Conservation (phyloP, 2,329 filamentous ascomycete species). For the Nemania serpens region DNA sequence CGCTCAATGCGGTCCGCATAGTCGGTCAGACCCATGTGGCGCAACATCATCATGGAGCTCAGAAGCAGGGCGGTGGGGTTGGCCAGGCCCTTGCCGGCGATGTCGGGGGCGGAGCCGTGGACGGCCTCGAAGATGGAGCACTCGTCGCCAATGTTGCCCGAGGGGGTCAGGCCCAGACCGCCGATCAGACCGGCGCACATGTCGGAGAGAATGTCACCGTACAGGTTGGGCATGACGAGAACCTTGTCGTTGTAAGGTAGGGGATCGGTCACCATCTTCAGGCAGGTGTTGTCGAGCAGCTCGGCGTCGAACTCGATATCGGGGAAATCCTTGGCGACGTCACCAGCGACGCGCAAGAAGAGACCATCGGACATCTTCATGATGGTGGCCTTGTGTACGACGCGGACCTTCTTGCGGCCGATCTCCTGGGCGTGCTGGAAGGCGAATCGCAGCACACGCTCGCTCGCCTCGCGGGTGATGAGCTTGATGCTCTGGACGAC, state of each 20-base stretch:
- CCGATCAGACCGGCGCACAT: slow-evolving; percentile 99
- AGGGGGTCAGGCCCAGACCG: slow-evolving; percentile 94
- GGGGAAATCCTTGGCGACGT: slow-evolving; percentile 94
- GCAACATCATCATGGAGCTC: slow-evolving; percentile 98
- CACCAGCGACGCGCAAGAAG: slow-evolving; percentile 84
- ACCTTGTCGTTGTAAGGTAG: slow-evolving; percentile 99
- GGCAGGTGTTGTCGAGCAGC: slow-evolving; percentile 97
- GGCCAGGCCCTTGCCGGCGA: slow-evolving; percentile 91
- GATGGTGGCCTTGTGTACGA: slow-evolving; percentile 99
- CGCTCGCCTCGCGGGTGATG: slow-evolving; percentile 91
- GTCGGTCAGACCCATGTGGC: slow-evolving; percentile 90
- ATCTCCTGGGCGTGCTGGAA: slow-evolving; percentile 97
- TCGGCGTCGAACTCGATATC: slow-evolving; percentile 96
- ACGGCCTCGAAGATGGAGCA: slow-evolving; percentile 99
- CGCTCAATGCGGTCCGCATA: slow-evolving; percentile 89
- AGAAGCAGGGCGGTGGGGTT: slow-evolving; percentile 97
- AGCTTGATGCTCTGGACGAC: slow-evolving; percentile 99
- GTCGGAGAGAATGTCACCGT: slow-evolving; percentile 98
- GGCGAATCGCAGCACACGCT: slow-evolving; percentile 94
- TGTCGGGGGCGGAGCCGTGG: slow-evolving; percentile 95
- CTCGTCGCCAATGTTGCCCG: slow-evolving; percentile 98
- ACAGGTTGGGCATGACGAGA: slow-evolving; percentile 96
- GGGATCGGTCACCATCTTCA: slow-evolving; percentile 98
- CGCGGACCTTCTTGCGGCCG: slow-evolving; percentile 94
- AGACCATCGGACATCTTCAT: slow-evolving; percentile 99